phyloP scores from a whole-genome alignment of 78 protist genomes.

The Dictyostelium brefeldianum region DNA sequence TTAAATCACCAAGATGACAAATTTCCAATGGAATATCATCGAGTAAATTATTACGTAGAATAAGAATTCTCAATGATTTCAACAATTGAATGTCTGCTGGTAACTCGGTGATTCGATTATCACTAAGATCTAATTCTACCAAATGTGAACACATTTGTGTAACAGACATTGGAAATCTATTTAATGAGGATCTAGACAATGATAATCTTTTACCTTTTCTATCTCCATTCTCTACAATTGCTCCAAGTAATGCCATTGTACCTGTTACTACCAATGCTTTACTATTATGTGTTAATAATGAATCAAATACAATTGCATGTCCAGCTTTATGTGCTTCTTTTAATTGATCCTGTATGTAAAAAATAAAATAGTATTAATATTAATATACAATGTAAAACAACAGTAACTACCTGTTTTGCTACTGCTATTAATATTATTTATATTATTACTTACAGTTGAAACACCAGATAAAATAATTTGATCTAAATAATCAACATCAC shows the following conservation, averaged over 20 bases:
- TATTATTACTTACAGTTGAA: conserved; percentile 46
- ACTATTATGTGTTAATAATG: conserved; percentile 80
- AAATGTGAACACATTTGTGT: conserved; percentile 52
- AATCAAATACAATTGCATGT: conserved; percentile 83
- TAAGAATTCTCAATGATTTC: conserved; percentile 47
- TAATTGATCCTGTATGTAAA: conserved; percentile 48
- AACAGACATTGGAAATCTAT: conserved; percentile 51
- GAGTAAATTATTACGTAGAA: conserved; percentile 44
- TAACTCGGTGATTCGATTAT: conserved; percentile 37
- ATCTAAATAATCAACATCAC: conserved; percentile 69
- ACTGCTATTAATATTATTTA: not conserved
- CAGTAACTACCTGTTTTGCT: no score
- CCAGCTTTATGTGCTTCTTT: conserved; percentile 84
- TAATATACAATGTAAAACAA: not conserved
- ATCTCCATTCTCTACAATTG: conserved; percentile 57
- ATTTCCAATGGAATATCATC: conserved; percentile 71
- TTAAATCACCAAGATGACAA: conserved; percentile 46
- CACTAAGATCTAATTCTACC: conserved; percentile 65
- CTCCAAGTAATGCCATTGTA: conserved; percentile 77
- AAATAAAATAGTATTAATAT: not conserved
- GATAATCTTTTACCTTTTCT: conserved; percentile 53
- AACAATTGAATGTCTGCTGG: conserved; percentile 36
- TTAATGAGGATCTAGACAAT: not conserved
- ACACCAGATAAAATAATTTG: conserved; percentile 61
- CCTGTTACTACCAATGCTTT: conserved; percentile 65